These are phyloP conservation scores for Oryza punctata DNA, from an alignment of 176 grass and related monocot species.

Conservation along the genomic window DNA sequence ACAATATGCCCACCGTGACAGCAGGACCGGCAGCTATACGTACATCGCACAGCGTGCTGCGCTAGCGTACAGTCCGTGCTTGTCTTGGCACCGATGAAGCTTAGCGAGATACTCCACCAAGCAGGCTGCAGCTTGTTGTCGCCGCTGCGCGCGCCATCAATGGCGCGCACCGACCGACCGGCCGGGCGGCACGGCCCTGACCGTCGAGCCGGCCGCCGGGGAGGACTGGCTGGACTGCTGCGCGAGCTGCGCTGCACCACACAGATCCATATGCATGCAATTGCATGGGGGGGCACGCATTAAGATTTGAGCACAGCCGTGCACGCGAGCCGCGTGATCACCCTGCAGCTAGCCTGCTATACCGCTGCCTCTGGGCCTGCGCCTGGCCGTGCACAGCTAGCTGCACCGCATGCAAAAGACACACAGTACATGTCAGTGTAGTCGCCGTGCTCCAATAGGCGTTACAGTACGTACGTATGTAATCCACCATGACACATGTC, in stretches of 20 bases:
- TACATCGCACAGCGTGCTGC: neutral
- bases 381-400: no score
- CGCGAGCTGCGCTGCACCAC: neutral
- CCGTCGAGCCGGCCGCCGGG: neutral
- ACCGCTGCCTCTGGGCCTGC: neutral
- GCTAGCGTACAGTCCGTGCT: neutral
- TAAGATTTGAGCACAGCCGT: neutral
- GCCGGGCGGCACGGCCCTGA: neutral
- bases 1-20: neutral
- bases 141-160: neutral
- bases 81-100: neutral
- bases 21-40: neutral
- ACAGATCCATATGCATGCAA: neutral
- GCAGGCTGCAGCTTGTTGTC: neutral
- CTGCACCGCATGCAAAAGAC: neutral
- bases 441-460: no score
- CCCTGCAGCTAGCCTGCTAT: neutral
- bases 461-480: neutral
- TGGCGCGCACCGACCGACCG: constrained; percentile 24
- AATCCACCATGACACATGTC: neutral
- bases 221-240: neutral
- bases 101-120: neutral
- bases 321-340: neutral
- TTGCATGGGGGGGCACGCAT: neutral
- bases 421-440: neutral